Conservation (phyloP, 2,329 filamentous ascomycete species). For the Cordyceps militaris region DNA sequence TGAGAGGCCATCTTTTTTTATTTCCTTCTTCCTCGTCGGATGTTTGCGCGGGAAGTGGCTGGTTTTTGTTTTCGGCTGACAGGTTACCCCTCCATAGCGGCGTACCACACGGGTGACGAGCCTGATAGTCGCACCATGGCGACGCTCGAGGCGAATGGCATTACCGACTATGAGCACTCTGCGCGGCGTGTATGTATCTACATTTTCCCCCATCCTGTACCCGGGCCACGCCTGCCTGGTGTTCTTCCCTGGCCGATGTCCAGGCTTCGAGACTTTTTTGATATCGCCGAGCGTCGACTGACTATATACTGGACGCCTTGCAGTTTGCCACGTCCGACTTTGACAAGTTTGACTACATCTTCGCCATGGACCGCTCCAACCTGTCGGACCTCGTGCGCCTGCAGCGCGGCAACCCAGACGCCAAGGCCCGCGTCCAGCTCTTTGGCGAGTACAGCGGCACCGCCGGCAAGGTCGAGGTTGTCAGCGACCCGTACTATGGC, state of each 20-base stretch:
- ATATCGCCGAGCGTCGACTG: no score
- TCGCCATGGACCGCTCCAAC: conserved; percentile 89
- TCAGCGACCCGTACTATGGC: conserved; percentile 92
- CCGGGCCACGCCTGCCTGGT: no score
- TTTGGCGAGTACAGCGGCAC: conserved; percentile 77
- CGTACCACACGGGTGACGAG: conserved; percentile 70
- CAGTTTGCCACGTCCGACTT: conserved; percentile 64
- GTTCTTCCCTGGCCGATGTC: no score
- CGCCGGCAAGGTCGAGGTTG: conserved; percentile 59
- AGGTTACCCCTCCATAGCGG: conserved; percentile 39
- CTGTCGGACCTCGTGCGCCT: conserved; percentile 60
- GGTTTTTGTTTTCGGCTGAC: neutral
- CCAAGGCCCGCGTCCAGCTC: conserved; percentile 63
- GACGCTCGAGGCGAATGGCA: conserved; percentile 66
- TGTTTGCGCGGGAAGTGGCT: neutral
- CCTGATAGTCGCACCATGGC: conserved; percentile 81
- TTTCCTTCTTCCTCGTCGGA: neutral
- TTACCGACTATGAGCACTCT: conserved; percentile 67
- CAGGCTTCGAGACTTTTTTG: no score
- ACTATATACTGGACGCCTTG: neutral
- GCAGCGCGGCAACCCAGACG: conserved; percentile 48
- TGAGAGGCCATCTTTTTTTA: neutral
- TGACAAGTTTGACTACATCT: conserved; percentile 79
- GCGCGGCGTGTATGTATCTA: conserved; percentile 61
- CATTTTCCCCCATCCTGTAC: neutral